Conservation (phyloP, 2,329 filamentous ascomycete genomes). For the Catunica adiposa region DNA sequence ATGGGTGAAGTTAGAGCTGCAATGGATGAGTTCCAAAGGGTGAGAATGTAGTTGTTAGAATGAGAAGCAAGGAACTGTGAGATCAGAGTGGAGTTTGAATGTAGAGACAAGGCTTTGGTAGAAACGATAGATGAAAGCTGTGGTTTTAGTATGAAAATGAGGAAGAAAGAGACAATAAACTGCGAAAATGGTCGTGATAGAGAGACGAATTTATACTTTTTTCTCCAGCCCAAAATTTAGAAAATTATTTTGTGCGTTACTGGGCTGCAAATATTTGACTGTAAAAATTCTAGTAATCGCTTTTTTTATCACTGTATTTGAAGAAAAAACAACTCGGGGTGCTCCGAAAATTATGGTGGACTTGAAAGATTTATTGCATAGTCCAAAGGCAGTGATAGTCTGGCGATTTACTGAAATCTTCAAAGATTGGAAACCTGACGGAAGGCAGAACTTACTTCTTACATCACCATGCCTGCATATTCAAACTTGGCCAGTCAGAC, state of each 20-base stretch:
- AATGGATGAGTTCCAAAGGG: not conserved
- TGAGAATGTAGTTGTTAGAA: not conserved
- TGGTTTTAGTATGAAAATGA: not conserved
- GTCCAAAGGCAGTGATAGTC: not conserved
- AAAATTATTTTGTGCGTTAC: not conserved
- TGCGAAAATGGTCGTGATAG: not conserved
- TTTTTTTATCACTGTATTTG: no score
- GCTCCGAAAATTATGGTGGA: not conserved
- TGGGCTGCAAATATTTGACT: not conserved
- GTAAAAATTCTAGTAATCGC: no score
- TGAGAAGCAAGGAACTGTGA: not conserved
- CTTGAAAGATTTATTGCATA: not conserved
- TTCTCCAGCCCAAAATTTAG: not conserved
- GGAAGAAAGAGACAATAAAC: not conserved
- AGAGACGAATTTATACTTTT: not conserved
- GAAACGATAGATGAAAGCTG: not conserved
- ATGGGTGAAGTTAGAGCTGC: not conserved
- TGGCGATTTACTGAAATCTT: not conserved
- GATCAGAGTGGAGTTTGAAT: not conserved
- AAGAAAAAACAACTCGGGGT: no score
- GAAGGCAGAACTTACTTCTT: not conserved
- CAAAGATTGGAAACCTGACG: not conserved
- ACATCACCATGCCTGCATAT: not conserved
- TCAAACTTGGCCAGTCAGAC: not conserved
- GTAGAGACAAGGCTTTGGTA: not conserved